Conservation (phyloP, 83 land plant genomes). For the Picea abies region DNA sequence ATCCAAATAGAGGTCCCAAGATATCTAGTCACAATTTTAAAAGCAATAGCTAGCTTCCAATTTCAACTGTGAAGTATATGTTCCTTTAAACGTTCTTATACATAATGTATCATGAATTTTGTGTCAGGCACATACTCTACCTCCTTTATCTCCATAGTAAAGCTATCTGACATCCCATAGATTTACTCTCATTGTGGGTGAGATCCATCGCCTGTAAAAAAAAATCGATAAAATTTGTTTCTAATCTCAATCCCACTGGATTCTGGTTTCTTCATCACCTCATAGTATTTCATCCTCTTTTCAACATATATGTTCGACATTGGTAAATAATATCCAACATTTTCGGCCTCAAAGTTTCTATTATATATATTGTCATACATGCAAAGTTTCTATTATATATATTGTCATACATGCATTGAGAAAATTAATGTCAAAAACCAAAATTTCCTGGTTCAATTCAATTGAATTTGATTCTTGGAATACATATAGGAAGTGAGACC, state of each 20-base stretch:
- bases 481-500: too few relatives aligned
- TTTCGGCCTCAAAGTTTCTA: slow-evolving; percentile 11
- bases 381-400: neutral
- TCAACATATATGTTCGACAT: neutral
- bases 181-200: neutral
- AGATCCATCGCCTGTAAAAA: neutral
- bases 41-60: neutral
- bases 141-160: neutral
- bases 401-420: too few relatives aligned
- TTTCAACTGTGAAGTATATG: neutral
- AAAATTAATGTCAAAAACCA: too few relatives aligned
- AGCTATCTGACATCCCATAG: neutral
- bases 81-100: neutral
- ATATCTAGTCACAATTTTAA: neutral
- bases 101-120: neutral
- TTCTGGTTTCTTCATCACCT: neutral
- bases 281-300: neutral
- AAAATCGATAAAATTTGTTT: neutral
- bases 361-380: too few relatives aligned
- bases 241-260: neutral
- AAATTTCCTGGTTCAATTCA: too few relatives aligned
- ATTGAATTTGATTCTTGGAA: too few relatives aligned
- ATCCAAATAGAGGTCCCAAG: too few relatives aligned
- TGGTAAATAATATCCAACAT: neutral
- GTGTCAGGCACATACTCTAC: neutral